Evolutionary conservation across 2,329 filamentous ascomycete species (phyloP).

Genomic region (Pseudocercospora pini-densiflorae): DNA sequence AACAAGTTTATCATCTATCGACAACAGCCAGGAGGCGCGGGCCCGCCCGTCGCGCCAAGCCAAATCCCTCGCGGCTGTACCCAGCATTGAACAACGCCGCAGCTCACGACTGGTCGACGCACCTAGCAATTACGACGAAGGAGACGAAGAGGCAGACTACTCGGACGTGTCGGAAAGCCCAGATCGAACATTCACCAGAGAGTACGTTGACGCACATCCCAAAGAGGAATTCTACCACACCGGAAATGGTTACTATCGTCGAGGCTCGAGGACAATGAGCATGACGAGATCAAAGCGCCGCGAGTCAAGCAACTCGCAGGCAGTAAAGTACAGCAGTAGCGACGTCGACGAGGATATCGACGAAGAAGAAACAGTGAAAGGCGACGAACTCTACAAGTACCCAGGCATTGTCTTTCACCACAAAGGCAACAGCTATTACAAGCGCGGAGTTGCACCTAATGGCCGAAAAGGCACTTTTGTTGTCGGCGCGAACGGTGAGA

Average conservation of each 20-base stretch:
- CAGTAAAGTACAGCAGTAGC: slow-evolving; percentile 22
- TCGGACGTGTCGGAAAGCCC: slow-evolving; percentile 19
- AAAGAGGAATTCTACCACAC: slow-evolving; percentile 36
- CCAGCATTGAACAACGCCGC: slow-evolving; percentile 26
- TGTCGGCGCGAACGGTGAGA: slow-evolving; percentile 19
- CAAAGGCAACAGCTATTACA: slow-evolving; percentile 39
- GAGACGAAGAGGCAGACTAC: slow-evolving; percentile 21
- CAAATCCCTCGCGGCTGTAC: slow-evolving; percentile 18
- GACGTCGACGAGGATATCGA: slow-evolving; percentile 19
- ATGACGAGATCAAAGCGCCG: slow-evolving; percentile 20
- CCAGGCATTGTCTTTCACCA: slow-evolving; percentile 36
- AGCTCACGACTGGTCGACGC: slow-evolving; percentile 28
- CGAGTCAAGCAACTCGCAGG: slow-evolving; percentile 22
- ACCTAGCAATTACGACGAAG: slow-evolving; percentile 22
- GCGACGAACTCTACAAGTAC: slow-evolving; percentile 29
- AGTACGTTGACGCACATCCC: slow-evolving; percentile 33
- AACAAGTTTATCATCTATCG: not conserved
- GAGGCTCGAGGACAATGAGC: slow-evolving; percentile 17
- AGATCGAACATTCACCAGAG: slow-evolving; percentile 33
- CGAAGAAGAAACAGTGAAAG: slow-evolving; percentile 24
- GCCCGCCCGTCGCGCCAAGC: slow-evolving; percentile 24
- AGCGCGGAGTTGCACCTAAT: slow-evolving; percentile 33
- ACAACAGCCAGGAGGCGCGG: slow-evolving; percentile 6
- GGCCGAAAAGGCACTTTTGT: slow-evolving; percentile 29
- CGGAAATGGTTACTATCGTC: slow-evolving; percentile 35